phyloP scores from a whole-genome alignment of 2,329 filamentous ascomycete genomes.

The Aspergillus pseudonomiae region DNA sequence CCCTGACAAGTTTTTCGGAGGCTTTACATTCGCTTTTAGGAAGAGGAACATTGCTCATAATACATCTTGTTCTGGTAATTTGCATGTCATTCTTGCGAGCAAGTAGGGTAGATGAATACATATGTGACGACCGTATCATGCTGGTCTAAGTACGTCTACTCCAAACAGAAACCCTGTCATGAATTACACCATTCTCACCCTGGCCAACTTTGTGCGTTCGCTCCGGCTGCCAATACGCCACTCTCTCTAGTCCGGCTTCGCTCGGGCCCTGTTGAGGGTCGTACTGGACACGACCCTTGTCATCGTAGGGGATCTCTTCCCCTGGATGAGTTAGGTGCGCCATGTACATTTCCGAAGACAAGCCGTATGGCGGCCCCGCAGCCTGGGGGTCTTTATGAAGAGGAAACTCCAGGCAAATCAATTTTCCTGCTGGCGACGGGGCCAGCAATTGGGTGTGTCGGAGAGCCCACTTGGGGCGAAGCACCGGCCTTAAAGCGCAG shows the following conservation, averaged over 20 bases:
- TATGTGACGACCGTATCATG: no score
- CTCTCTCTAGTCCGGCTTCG: constrained; percentile 44
- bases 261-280: constrained; percentile 51
- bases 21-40: no score
- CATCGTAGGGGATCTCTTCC: constrained; percentile 64
- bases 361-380: constrained; percentile 72
- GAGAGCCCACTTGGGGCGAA: constrained; percentile 61
- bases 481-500: constrained; percentile 58
- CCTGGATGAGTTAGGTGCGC: constrained; percentile 73
- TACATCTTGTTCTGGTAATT: no score
- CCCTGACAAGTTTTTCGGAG: no score
- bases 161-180: constrained; percentile 50
- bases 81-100: no score
- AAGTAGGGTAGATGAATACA: no score
- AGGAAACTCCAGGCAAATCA: constrained; percentile 77
- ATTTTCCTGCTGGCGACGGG: constrained; percentile 48
- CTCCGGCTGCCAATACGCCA: constrained; percentile 60
- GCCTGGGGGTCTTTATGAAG: constrained; percentile 67
- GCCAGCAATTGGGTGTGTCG: constrained; percentile 59
- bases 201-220: constrained; percentile 60
- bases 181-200: constrained; percentile 42
- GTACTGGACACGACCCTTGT: constrained; percentile 53
- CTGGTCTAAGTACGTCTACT: constrained; percentile 23
- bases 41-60: no score
- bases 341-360: constrained; percentile 67